These are phyloP conservation scores for Xylaria hypoxylon DNA, from an alignment of 2,329 filamentous ascomycete species.

Conservation along the genomic window DNA sequence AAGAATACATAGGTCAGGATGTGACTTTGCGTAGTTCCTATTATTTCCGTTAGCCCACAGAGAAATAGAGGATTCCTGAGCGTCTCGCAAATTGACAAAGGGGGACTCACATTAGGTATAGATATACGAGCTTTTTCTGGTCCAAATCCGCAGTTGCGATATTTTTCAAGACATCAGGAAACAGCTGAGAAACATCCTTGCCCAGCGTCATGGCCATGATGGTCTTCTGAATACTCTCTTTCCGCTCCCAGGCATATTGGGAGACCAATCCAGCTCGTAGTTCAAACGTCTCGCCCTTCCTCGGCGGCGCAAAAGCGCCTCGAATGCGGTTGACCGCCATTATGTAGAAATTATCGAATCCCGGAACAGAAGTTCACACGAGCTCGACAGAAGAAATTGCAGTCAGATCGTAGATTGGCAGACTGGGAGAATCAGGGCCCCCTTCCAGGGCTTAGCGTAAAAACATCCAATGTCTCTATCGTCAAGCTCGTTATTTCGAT, in stretches of 20 bases:
- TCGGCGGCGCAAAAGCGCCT: constrained; percentile 90
- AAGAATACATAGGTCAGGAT: constrained; percentile 97
- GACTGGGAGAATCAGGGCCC: constrained; percentile 42
- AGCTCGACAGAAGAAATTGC: constrained; percentile 15
- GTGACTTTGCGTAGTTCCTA: constrained; percentile 99
- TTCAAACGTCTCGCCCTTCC: constrained; percentile 98
- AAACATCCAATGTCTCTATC: constrained; percentile 38
- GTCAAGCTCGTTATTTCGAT: background rate
- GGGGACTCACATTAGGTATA: constrained; percentile 87
- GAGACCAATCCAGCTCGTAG: constrained; percentile 94
- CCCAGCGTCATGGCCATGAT: constrained; percentile 99
- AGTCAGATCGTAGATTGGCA: constrained; percentile 32
- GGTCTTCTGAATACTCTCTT: constrained; percentile 99
- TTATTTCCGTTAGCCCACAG: constrained; percentile 40
- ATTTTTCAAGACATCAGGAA: constrained; percentile 98
- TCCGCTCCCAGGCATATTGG: constrained; percentile 98
- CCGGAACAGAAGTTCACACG: constrained; percentile 10
- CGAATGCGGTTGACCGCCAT: constrained; percentile 98
- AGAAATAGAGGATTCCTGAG: background rate
- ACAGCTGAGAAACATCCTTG: constrained; percentile 97
- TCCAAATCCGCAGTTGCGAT: constrained; percentile 95
- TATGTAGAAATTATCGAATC: constrained; percentile 47
- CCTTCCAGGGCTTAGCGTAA: constrained; percentile 47
- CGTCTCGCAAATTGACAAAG: background rate
- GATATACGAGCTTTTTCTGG: constrained; percentile 99